Conservation (phyloP, 305 asterid species). For the Solanum hybrid region DNA sequence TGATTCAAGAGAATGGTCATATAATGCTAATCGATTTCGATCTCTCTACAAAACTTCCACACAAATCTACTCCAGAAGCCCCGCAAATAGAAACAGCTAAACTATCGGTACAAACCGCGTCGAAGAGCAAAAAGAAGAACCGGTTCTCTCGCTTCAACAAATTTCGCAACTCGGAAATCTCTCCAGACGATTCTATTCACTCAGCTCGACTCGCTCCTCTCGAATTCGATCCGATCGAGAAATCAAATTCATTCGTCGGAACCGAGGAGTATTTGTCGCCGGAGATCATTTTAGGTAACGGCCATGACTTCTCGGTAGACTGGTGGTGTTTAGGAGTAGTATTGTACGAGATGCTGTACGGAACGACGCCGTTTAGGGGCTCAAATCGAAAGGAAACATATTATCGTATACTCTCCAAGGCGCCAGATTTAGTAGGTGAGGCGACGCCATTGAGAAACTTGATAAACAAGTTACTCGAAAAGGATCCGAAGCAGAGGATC, state of each 20-base stretch:
- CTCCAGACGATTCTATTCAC: conserved; percentile 34
- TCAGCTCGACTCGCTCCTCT: conserved; percentile 24
- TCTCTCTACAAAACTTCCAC: conserved; percentile 61
- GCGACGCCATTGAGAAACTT: conserved; percentile 71
- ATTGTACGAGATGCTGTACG: conserved; percentile 83
- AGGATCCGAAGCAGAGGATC: conserved; percentile 60
- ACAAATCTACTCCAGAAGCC: conserved; percentile 34
- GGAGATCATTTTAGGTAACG: conserved; percentile 71
- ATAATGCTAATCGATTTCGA: conserved; percentile 87
- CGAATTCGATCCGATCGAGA: conserved; percentile 33
- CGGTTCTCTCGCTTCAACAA: conserved; percentile 13
- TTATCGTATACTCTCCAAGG: conserved; percentile 24
- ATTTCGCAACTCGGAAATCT: conserved; percentile 35
- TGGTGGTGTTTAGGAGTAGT: conserved; percentile 91
- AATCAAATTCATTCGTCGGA: conserved; percentile 88
- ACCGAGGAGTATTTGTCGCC: conserved; percentile 93
- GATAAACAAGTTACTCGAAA: conserved; percentile 59
- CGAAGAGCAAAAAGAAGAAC: conserved; percentile 23
- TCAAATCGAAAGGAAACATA: conserved; percentile 66
- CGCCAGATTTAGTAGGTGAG: conserved; percentile 59
- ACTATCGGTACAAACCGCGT: conserved; percentile 7
- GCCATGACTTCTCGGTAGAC: conserved; percentile 88
- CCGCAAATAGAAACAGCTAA: conserved; percentile 15
- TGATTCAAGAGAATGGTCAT: conserved; percentile 83
- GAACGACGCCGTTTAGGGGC: conserved; percentile 76